Percentiles rank a stretch among this genome's conserved stretches.
These are phyloP conservation scores for Cystobasidium tubakii DNA, from an alignment of 768 basidiomycete genomes.

Conservation along the genomic window DNA sequence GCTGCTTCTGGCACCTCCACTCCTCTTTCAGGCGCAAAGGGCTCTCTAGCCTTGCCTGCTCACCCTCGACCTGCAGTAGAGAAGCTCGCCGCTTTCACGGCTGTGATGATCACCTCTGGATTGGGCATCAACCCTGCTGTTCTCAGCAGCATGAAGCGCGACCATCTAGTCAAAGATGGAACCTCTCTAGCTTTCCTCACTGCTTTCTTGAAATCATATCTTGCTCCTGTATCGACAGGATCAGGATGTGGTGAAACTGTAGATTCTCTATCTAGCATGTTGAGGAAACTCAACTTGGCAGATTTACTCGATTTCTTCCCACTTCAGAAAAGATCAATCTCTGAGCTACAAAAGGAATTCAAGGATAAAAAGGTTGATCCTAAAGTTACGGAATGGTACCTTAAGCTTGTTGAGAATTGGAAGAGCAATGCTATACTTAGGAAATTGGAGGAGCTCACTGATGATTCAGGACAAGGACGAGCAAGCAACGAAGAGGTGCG, in stretches of 20 bases:
- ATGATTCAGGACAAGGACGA: constrained; percentile 58
- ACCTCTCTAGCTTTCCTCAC: constrained; percentile 71
- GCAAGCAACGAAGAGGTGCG: constrained; percentile 59
- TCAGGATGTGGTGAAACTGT: constrained; percentile 62
- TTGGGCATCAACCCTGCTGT: constrained; percentile 65
- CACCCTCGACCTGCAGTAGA: constrained; percentile 64
- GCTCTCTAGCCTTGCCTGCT: background rate
- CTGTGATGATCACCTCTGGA: constrained; percentile 76
- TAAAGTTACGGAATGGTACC: constrained; percentile 87
- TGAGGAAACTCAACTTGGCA: constrained; percentile 77
- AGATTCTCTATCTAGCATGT: constrained; percentile 75
- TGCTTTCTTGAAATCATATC: constrained; percentile 71
- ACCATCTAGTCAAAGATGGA: constrained; percentile 92
- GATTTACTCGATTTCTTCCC: constrained; percentile 86
- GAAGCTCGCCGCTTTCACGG: constrained; percentile 74
- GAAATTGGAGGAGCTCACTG: constrained; percentile 65
- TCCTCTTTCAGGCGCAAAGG: constrained; percentile 14
- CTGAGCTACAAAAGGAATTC: constrained; percentile 77
- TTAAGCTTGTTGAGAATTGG: constrained; percentile 55
- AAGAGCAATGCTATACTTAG: constrained; percentile 70
- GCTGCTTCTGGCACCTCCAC: constrained; percentile 3
- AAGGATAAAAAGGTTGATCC: constrained; percentile 65
- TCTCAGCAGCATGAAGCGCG: constrained; percentile 76
- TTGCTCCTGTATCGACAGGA: constrained; percentile 48
- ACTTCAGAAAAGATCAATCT: constrained; percentile 66